A percentile compares a stretch with the other conserved stretches of the same genome.
Conservation (phyloP, 1,284 basidiomycete species). For the Schizophyllum amplum region DNA sequence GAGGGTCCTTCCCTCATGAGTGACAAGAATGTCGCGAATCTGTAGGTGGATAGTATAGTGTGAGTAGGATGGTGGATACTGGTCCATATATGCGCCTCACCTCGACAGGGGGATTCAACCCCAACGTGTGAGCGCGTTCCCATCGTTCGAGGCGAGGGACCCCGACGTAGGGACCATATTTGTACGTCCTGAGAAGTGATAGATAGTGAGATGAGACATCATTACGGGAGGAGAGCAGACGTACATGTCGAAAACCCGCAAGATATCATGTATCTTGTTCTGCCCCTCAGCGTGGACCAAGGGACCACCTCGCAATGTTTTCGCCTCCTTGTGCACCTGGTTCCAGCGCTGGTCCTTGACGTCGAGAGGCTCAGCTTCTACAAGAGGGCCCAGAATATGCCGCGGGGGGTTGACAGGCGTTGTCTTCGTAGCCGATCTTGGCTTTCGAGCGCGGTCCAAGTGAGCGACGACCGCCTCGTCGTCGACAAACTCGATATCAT, state of each 20-base stretch:
- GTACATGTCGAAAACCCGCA: slow-evolving; percentile 75
- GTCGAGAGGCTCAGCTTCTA: background rate
- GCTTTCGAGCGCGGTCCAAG: background rate
- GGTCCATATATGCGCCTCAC: slow-evolving; percentile 31
- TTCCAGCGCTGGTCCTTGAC: slow-evolving; percentile 10
- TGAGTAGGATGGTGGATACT: slow-evolving; percentile 2
- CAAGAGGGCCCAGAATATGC: no score
- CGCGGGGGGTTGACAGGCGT: no score
- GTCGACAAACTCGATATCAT: background rate
- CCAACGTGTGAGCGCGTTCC: slow-evolving; percentile 77
- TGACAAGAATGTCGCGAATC: background rate
- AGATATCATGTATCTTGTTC: slow-evolving; percentile 60
- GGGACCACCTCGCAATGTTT: background rate
- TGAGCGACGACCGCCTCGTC: background rate
- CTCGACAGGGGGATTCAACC: slow-evolving; percentile 78
- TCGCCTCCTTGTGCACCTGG: slow-evolving; percentile 11
- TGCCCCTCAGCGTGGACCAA: slow-evolving; percentile 57
- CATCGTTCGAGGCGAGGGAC: slow-evolving; percentile 80
- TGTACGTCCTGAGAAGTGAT: slow-evolving; percentile 44
- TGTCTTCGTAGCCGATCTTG: no score
- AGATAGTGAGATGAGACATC: slow-evolving; percentile 1
- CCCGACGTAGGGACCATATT: slow-evolving; percentile 84
- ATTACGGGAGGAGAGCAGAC: slow-evolving; percentile 16
- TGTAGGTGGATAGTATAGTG: background rate
- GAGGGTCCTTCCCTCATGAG: background rate